These are phyloP conservation scores for Neocucurbitaria cava DNA, from an alignment of 2,329 filamentous ascomycete genomes.

Conservation along the genomic window DNA sequence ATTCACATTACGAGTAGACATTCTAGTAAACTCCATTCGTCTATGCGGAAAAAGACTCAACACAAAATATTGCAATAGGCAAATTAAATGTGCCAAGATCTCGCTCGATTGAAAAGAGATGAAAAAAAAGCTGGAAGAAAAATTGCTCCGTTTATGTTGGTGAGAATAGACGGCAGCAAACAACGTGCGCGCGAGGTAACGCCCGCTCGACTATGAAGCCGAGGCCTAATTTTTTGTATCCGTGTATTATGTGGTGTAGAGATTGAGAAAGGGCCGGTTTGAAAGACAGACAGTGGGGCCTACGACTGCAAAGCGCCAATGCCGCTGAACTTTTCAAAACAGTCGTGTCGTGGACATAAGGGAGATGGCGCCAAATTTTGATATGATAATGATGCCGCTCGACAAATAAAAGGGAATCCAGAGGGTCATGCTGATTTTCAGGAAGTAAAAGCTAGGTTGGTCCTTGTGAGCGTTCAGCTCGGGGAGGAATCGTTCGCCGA, in stretches of 20 bases:
- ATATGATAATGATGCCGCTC: neutral
- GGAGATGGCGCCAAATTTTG: slow-evolving; percentile 3
- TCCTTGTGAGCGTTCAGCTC: too few relatives aligned
- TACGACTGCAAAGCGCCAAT: slow-evolving; percentile 13
- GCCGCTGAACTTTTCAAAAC: slow-evolving; percentile 14
- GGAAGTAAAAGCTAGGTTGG: neutral
- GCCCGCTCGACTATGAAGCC: slow-evolving; percentile 4
- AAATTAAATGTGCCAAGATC: too few relatives aligned
- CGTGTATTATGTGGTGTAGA: slow-evolving; percentile 3
- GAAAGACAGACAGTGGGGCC: neutral
- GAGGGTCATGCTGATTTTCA: neutral
- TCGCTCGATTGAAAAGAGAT: neutral
- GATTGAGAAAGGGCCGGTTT: neutral
- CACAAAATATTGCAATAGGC: too few relatives aligned
- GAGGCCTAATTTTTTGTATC: slow-evolving; percentile 10
- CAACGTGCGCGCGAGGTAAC: neutral
- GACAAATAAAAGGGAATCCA: neutral
- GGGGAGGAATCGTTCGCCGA: too few relatives aligned
- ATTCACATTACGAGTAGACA: too few relatives aligned
- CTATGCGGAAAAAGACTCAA: too few relatives aligned
- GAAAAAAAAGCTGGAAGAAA: neutral
- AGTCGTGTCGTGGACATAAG: neutral
- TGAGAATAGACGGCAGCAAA: neutral
- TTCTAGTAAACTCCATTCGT: too few relatives aligned
- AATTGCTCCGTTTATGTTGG: neutral